phyloP scores from a whole-genome alignment of 1,284 basidiomycete species.

The Ganoderma lingzhi region DNA sequence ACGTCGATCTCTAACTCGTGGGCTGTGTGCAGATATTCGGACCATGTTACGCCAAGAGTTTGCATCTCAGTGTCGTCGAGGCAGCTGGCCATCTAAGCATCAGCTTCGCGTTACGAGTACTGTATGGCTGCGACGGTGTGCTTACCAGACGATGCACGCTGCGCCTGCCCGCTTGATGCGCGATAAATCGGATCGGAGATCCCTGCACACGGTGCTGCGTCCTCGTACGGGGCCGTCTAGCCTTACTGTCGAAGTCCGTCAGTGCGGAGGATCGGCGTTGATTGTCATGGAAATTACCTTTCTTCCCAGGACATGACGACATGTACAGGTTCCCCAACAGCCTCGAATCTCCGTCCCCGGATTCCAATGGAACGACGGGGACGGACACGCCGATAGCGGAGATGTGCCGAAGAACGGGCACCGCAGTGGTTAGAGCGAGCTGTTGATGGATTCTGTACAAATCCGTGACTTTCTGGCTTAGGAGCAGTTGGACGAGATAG shows the following conservation, averaged over 20 bases:
- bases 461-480: background rate
- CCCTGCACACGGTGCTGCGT: conserved; percentile 85
- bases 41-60: conserved; percentile 87
- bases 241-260: conserved; percentile 61
- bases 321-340: conserved; percentile 88
- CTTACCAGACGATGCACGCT: conserved; percentile 85
- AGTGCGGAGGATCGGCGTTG: background rate
- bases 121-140: conserved; percentile 8
- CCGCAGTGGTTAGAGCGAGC: background rate
- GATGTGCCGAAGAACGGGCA: background rate
- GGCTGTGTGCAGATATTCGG: conserved; percentile 75
- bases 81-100: conserved; percentile 58
- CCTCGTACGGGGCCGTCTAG: conserved; percentile 85
- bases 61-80: conserved; percentile 88
- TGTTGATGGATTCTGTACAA: background rate
- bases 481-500: no score
- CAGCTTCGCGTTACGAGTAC: background rate
- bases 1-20: conserved; percentile 78
- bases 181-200: conserved; percentile 79
- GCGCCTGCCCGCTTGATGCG: conserved; percentile 84
- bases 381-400: background rate
- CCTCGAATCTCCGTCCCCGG: conserved; percentile 33
- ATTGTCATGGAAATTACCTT: conserved; percentile 55
- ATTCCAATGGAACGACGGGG: background rate
- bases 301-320: conserved; percentile 96